Evolutionary conservation across 768 basidiomycete species (phyloP), one percentile per base, ranked within the genome.

Genomic region (Gloeophyllum trabeum): DNA sequence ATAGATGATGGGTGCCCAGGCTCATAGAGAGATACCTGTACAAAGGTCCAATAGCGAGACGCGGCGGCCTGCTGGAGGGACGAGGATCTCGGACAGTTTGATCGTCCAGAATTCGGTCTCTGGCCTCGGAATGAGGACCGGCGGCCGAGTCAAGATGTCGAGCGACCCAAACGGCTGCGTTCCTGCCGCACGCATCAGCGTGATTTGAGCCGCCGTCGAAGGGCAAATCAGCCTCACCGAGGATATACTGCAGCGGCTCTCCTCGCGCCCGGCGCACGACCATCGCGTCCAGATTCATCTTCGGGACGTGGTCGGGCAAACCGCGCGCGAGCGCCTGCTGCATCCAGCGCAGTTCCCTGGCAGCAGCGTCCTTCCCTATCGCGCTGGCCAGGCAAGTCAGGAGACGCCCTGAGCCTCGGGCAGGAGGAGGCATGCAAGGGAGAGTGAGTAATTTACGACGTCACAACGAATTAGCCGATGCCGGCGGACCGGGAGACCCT

Each of bases 121-220:
- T 35, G 92, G 87, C 12, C 94, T 82, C 10, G 94, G 94, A 34
- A 98, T 97, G 48, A 98, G 78, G 14, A 81, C 79, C 1, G 94
- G 94, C 2, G 82, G 66, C 14, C 86, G 75, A 6, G 71, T 66
- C 45, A 78, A 64, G 52, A 97, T 70, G 51, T 75, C 68, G 37
- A 98, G 75, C 4, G 82, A 76, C 6, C 91, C 90, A 60, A 98
- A 96, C 0, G 90, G 88, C 54, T 87, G 83, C 23, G 75, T 79
- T n/a, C 85, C 89, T 73, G 45, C n/a, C 4, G 16, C n/a, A 7
- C 5, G 21, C 19, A 36, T 6, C 36, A 35, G 40, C 14, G 35
- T 14, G n/a, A 16, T 40, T 25, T 5, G 24, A 14, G 6, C 48
- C 5, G 1, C 12, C 21, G 30, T 40, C 6, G 23, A 12, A 22